Percentiles rank a stretch among this genome's conserved stretches.
These are phyloP conservation scores for Tephrocybe rancida DNA, from an alignment of 768 basidiomycete species.

Conservation along the genomic window DNA sequence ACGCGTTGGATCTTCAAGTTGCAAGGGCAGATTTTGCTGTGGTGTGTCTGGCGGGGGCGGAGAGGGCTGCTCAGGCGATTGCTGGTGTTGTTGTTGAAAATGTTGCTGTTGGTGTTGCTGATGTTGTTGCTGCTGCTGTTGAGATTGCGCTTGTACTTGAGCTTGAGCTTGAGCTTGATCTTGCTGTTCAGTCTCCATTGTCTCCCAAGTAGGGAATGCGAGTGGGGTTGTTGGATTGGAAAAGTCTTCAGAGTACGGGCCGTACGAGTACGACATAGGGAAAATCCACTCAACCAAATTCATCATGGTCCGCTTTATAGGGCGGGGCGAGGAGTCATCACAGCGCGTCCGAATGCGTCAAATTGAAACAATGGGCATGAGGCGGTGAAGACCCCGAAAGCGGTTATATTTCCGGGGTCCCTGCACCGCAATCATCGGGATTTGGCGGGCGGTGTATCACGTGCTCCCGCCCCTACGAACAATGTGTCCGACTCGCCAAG, in stretches of 20 bases:
- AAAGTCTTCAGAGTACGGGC: slow-evolving; percentile 47
- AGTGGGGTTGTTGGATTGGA: slow-evolving; percentile 52
- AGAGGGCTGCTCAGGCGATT: slow-evolving; percentile 26
- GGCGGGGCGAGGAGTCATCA: slow-evolving; percentile 33
- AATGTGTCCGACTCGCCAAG: neutral
- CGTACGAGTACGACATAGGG: slow-evolving; percentile 52
- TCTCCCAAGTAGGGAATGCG: slow-evolving; percentile 41
- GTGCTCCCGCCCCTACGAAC: slow-evolving; percentile 8
- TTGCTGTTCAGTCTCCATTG: slow-evolving; percentile 40
- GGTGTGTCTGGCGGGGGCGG: slow-evolving; percentile 27
- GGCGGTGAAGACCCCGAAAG: slow-evolving; percentile 25
- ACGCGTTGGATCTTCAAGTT: slow-evolving; percentile 32
- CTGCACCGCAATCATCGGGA: slow-evolving; percentile 34
- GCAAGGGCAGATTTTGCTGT: slow-evolving; percentile 27
- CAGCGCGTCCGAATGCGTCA: slow-evolving; percentile 24
- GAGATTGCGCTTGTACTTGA: slow-evolving; percentile 33
- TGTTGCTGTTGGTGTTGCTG: slow-evolving; percentile 7
- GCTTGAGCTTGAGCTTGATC: slow-evolving; percentile 3
- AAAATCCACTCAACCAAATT: slow-evolving; percentile 26
- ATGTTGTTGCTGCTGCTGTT: slow-evolving; percentile 22
- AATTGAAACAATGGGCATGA: slow-evolving; percentile 42
- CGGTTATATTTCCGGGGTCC: slow-evolving; percentile 22
- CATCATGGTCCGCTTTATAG: slow-evolving; percentile 32
- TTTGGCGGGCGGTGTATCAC: slow-evolving; percentile 22
- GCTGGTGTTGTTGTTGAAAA: slow-evolving; percentile 27